Percentiles rank a stretch among this genome's conserved stretches.
These are phyloP conservation scores for Neofusicoccum cordaticola DNA, from an alignment of 2,329 filamentous ascomycete species.

Conservation along the genomic window DNA sequence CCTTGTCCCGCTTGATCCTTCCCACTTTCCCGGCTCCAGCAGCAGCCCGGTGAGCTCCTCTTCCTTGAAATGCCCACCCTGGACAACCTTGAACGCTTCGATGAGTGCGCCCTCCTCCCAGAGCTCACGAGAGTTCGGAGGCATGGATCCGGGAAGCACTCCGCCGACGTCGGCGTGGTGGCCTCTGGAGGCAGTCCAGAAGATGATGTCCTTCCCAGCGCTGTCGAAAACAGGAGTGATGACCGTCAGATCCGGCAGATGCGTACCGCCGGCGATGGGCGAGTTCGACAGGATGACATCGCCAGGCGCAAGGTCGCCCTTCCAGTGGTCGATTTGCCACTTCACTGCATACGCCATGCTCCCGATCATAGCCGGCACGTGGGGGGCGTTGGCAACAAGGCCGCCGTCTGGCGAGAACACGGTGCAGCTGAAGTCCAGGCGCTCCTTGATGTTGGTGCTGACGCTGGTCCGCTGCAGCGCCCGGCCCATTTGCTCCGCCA, in stretches of 20 bases:
- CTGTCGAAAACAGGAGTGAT: slow-evolving; percentile 40
- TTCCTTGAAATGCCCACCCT: slow-evolving; percentile 37
- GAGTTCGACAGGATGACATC: slow-evolving; percentile 44
- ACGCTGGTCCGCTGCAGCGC: slow-evolving; percentile 56
- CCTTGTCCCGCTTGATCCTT: slow-evolving; percentile 37
- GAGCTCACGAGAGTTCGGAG: slow-evolving; percentile 40
- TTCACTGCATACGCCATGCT: slow-evolving; percentile 44
- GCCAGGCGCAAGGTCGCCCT: slow-evolving; percentile 34
- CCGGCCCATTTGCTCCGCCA: slow-evolving; percentile 59
- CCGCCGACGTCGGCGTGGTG: slow-evolving; percentile 42
- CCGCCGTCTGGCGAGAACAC: slow-evolving; percentile 42
- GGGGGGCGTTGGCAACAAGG: slow-evolving; percentile 43
- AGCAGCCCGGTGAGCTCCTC: slow-evolving; percentile 31
- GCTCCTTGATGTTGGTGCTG: slow-evolving; percentile 48
- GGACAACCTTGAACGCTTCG: slow-evolving; percentile 22
- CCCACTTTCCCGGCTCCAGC: slow-evolving; percentile 32
- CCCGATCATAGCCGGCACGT: slow-evolving; percentile 44
- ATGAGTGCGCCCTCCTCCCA: slow-evolving; percentile 47
- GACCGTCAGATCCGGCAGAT: slow-evolving; percentile 44
- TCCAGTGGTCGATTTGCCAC: slow-evolving; percentile 38
- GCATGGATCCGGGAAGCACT: slow-evolving; percentile 42
- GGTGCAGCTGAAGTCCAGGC: slow-evolving; percentile 45
- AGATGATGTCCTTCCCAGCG: slow-evolving; percentile 29
- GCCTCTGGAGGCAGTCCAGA: slow-evolving; percentile 42
- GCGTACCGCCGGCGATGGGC: slow-evolving; percentile 39